A percentile compares a stretch with the other conserved stretches of the same genome.
phyloP scores from a whole-genome alignment of 2,329 filamentous ascomycete genomes.

The Paraphaeosphaeria minitans region DNA sequence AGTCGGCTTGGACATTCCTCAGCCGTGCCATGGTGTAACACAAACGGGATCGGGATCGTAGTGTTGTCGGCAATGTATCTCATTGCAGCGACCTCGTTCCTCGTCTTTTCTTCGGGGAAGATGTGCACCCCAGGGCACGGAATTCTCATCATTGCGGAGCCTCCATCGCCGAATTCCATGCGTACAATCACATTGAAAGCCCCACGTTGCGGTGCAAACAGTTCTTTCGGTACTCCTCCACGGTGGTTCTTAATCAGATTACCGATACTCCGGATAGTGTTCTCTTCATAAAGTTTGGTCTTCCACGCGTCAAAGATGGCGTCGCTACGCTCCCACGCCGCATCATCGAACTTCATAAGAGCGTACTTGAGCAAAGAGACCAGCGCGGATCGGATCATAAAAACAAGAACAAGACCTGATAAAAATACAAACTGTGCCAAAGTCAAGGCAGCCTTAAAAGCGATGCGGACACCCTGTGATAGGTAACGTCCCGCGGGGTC shows the following conservation, averaged over 20 bases:
- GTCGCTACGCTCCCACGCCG: constrained; percentile 11
- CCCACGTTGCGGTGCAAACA: constrained; percentile 8
- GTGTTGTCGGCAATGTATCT: constrained; percentile 14
- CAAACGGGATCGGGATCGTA: constrained; percentile 14
- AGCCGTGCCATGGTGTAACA: constrained; percentile 7
- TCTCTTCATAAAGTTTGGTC: constrained; percentile 1
- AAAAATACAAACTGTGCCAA: too few species aligned
- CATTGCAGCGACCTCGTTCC: constrained; percentile 17
- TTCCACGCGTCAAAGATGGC: constrained; percentile 10
- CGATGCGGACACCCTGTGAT: too few species aligned
- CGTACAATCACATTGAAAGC: constrained; percentile 8
- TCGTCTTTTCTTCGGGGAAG: constrained; percentile 12
- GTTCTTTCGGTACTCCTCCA: constrained; percentile 8
- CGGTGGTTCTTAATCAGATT: constrained; percentile 11
- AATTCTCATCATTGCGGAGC: constrained; percentile 3
- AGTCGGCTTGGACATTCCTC: constrained; percentile 21
- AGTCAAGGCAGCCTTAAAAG: too few species aligned
- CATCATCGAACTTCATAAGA: constrained; percentile 11
- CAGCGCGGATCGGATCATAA: not conserved
- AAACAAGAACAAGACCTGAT: too few species aligned
- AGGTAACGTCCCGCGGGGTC: too few species aligned
- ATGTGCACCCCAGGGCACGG: constrained; percentile 8
- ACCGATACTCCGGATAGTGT: not conserved
- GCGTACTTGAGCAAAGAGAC: not conserved
- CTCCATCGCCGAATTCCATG: constrained; percentile 9